phyloP scores from a whole-genome alignment of 2,329 filamentous ascomycete genomes.

The Amauroascus verrucosus region DNA sequence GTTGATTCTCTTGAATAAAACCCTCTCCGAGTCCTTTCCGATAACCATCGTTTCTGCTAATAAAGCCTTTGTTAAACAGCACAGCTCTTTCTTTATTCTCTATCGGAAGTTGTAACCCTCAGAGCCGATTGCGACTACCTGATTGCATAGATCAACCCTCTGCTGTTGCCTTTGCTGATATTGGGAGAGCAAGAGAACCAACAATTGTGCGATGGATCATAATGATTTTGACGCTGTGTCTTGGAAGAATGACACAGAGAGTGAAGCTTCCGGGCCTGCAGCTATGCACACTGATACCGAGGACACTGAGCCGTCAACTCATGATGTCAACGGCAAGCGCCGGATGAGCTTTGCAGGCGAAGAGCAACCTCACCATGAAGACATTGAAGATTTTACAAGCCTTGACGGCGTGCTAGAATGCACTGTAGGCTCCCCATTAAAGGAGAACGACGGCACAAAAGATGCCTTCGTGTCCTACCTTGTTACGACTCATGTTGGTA shows the following conservation, averaged over 20 bases:
- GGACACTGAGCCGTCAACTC: slow-evolving; percentile 21
- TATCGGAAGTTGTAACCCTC: background rate
- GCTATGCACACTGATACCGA: slow-evolving; percentile 35
- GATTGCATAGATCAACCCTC: background rate
- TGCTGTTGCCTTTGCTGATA: background rate
- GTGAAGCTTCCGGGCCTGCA: slow-evolving; percentile 35
- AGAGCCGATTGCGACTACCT: background rate
- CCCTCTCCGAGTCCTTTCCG: too few species aligned
- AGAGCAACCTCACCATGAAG: slow-evolving; percentile 42
- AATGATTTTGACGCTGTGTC: slow-evolving; percentile 74
- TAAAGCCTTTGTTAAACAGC: background rate
- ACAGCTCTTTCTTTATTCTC: background rate
- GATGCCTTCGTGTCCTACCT: slow-evolving; percentile 94
- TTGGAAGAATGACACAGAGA: slow-evolving; percentile 57
- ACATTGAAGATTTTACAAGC: slow-evolving; percentile 51
- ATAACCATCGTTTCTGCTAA: background rate
- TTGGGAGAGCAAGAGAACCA: background rate
- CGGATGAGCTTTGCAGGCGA: slow-evolving; percentile 37
- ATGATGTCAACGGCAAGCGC: slow-evolving; percentile 41
- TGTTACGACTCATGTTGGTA: slow-evolving; percentile 71
- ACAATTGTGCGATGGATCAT: slow-evolving; percentile 33
- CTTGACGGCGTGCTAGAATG: slow-evolving; percentile 73
- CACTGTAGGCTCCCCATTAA: slow-evolving; percentile 69
- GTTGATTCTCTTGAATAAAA: background rate
- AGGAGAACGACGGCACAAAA: slow-evolving; percentile 93